A percentile compares a stretch with the other conserved stretches of the same genome.
Evolutionary conservation across 257 asterid species (phyloP).

Genomic region (Datura wrightii): DNA sequence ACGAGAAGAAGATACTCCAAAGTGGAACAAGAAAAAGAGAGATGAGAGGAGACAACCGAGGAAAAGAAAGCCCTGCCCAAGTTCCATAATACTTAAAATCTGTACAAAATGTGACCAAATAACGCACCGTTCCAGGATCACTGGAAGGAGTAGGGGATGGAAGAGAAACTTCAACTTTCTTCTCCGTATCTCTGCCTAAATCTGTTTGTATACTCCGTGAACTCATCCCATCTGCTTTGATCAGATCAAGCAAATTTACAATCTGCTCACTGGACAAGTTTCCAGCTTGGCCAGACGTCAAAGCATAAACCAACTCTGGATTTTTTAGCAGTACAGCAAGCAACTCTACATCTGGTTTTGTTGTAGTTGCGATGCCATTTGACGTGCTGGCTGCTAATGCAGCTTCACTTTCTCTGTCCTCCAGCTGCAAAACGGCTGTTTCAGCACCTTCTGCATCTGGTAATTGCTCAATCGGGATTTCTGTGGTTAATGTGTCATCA

Average conservation of each 20-base stretch:
- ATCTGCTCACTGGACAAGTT: slow-evolving; percentile 65
- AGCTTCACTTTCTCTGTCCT: slow-evolving; percentile 39
- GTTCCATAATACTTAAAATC: slow-evolving; percentile 42
- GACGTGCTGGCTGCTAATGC: slow-evolving; percentile 47
- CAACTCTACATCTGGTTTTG: slow-evolving; percentile 82
- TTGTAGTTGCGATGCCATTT: slow-evolving; percentile 43
- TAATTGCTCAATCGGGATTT: slow-evolving; percentile 78
- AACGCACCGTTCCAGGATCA: slow-evolving; percentile 96
- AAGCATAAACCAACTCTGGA: slow-evolving; percentile 85
- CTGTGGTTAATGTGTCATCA: slow-evolving; percentile 80
- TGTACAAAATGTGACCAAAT: slow-evolving; percentile 64
- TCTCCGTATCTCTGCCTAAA: slow-evolving; percentile 51
- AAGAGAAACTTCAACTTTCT: slow-evolving; percentile 81
- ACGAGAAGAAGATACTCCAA: not conserved
- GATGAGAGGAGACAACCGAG: slow-evolving; percentile 25
- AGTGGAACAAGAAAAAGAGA: not conserved
- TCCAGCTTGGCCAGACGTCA: slow-evolving; percentile 87
- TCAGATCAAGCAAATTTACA: slow-evolving; percentile 82
- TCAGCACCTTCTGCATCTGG: slow-evolving; percentile 70
- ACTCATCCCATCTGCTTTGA: slow-evolving; percentile 64
- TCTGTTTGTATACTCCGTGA: slow-evolving; percentile 54
- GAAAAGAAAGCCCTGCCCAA: slow-evolving; percentile 20
- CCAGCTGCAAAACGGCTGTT: slow-evolving; percentile 38
- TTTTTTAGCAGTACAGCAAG: slow-evolving; percentile 87
- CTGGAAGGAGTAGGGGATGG: slow-evolving; percentile 98